Base-by-base conservation (phyloP, 108 stramenopile species). In the Stephanodiscus triporus region DNA sequence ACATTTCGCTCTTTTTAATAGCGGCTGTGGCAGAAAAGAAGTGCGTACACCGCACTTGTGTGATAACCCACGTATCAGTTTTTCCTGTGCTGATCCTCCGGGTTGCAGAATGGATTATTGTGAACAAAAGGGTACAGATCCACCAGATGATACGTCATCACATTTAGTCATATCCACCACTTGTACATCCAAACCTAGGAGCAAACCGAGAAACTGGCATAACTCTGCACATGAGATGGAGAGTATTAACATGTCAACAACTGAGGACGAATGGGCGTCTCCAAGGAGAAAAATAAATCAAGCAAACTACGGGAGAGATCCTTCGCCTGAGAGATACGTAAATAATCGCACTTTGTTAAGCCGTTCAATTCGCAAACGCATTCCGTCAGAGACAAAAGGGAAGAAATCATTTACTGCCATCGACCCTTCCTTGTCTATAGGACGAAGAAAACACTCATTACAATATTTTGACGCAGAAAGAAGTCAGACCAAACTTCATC, bases 71-170 rank as follows among this genome's bases (percentile, higher is more conserved):
- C n/a, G 10, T 26, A 6, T 16, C 40, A 36, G 30, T 42, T 8
- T 23, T n/a, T 20, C 17, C 36, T 40, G 60, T 19, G 37, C 65
- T 2, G 65, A 66, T 66, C 65, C 65, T 11, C 65, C 65, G 16
- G 65, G 65, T 27, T 40, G 22, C 17, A 29, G 22, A 16, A 66
- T 66, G 0, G 65, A 66, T 29, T 17, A 32, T 34, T 43, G 24
- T 26, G 65, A 32, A 0, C 6, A 19, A 24, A 48, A 27, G 16
- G 20, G 47, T n/a, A 65, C 43, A 43, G 63, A 65, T 49, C 63
- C 40, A 23, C 47, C 43, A 45, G 37, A 65, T 65, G 37, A 40
- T 13, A 10, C 37, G 9, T 30, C 13, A 64, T 34, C 40, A 14
- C 20, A 48, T 42, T 29, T 8, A 9, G 36, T 2, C 5, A 3